phyloP scores from a whole-genome alignment of 345 rosid genomes.

The Eucalyptus globulus region DNA sequence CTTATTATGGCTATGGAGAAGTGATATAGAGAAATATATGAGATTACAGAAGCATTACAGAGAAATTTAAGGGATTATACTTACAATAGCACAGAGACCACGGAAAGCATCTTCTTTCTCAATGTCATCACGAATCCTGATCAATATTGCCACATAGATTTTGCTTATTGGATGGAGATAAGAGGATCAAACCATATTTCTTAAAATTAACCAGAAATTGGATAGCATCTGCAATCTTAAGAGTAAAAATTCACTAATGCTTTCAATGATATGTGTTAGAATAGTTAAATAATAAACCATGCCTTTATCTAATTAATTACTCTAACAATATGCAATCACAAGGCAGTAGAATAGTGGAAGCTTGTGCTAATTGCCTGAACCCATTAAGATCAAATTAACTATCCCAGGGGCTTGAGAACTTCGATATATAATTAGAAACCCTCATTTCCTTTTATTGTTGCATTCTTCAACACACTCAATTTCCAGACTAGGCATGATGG shows the following conservation, averaged over 20 bases:
- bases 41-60: neutral
- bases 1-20: neutral
- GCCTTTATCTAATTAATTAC: too few species aligned
- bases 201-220: neutral
- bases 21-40: neutral
- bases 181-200: neutral
- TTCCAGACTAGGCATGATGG: neutral
- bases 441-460: neutral
- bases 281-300: too few species aligned
- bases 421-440: neutral
- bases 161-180: neutral
- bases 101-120: slow-evolving; percentile 98
- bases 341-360: neutral
- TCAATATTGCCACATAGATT: neutral
- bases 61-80: neutral
- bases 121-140: slow-evolving; percentile 91
- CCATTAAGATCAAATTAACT: neutral
- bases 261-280: neutral
- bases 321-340: neutral
- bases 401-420: neutral
- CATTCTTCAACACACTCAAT: neutral
- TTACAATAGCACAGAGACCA: slow-evolving; percentile 96
- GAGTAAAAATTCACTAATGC: neutral
- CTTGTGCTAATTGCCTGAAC: neutral
- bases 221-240: neutral